These are phyloP conservation scores for Boeremia lycopersici DNA, from an alignment of 2,329 filamentous ascomycete genomes.

Conservation along the genomic window DNA sequence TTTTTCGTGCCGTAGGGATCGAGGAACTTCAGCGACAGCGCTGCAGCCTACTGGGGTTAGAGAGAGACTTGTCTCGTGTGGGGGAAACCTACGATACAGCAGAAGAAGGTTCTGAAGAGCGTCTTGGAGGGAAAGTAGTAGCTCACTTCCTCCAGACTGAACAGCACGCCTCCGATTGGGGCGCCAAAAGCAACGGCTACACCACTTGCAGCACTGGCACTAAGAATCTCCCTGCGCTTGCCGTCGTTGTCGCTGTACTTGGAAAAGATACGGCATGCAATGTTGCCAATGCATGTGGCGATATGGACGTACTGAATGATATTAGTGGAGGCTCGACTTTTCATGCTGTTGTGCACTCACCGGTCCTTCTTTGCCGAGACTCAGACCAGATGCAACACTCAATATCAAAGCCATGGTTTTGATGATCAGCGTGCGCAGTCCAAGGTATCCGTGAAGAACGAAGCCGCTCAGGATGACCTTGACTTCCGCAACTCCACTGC, in stretches of 20 bases:
- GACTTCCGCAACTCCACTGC: conserved; percentile 95
- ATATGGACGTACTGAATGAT: conserved; percentile 82
- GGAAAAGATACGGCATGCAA: conserved; percentile 87
- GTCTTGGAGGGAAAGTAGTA: conserved; percentile 99
- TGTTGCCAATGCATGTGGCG: conserved; percentile 92
- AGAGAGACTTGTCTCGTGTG: not conserved
- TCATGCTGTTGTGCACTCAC: not conserved
- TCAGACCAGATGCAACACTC: conserved; percentile 90
- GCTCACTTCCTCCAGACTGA: conserved; percentile 91
- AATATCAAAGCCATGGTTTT: conserved; percentile 84
- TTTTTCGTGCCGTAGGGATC: conserved; percentile 97
- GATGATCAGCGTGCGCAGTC: conserved; percentile 81
- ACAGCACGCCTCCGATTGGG: conserved; percentile 86
- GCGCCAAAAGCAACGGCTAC: conserved; percentile 95
- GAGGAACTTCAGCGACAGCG: conserved; percentile 88
- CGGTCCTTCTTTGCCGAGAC: conserved; percentile 79
- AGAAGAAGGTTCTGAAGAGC: conserved; percentile 96
- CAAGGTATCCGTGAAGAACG: conserved; percentile 93
- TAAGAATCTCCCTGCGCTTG: conserved; percentile 92
- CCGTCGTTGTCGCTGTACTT: conserved; percentile 96
- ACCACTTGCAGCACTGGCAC: conserved; percentile 87
- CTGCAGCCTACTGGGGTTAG: conserved; percentile 60
- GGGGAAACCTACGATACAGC: conserved; percentile 73
- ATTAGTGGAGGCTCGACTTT: not conserved
- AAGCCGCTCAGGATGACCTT: conserved; percentile 98